Base-by-base conservation (phyloP, 2,329 filamentous ascomycete species). In the Bipolaris victoriae region DNA sequence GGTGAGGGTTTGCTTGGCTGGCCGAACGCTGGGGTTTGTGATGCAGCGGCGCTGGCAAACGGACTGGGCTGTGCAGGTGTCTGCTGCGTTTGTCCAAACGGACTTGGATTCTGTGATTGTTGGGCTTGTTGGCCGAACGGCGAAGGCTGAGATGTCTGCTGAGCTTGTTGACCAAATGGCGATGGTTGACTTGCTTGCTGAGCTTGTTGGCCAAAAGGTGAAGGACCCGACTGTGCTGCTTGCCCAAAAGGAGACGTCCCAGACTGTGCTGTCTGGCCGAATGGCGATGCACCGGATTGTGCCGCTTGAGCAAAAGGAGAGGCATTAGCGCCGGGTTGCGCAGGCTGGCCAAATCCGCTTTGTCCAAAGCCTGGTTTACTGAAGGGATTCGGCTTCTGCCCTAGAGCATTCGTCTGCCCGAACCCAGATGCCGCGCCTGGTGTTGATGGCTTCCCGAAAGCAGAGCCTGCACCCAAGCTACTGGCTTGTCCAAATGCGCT, bases 321-420 rank as follows among this genome's bases (percentile, higher is more conserved):
- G 52, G 67, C 49, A 39, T 43, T 48, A 29, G 69, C 55, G 15
- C 69, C 66, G 37, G 75, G 68, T 51, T 79, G 77, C 7, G 81
- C 75, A 10, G 78, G 65, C 54, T 82, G 77, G 1, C 80, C 78
- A 52, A 83, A 82, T 0, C 77, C 64, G 57, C 65, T 73, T 49
- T 71, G 63, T 2, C 70, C 69, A 50, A 74, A 74, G 9, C 66
- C 26, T n/a, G 79, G 72, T 55, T 81, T 73, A 13, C 78, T 79
- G 61, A 82, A 82, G 1, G 77, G 69, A 47, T 66, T 71, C 18
- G 64, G 26, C 36, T 65, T 51, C 57, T 72, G 69, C 13, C 69
- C 67, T 26, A 68, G 24, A 26, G 63, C 57, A 48, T 61, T 70
- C 5, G 68, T 47, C 50, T 75, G 74, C 3, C 76, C 76, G 57